Evolutionary conservation across 108 stramenopile genomes (phyloP), one percentile per base, ranked within the genome.

Genomic region (Pinguiococcus pyrenoidosus): DNA sequence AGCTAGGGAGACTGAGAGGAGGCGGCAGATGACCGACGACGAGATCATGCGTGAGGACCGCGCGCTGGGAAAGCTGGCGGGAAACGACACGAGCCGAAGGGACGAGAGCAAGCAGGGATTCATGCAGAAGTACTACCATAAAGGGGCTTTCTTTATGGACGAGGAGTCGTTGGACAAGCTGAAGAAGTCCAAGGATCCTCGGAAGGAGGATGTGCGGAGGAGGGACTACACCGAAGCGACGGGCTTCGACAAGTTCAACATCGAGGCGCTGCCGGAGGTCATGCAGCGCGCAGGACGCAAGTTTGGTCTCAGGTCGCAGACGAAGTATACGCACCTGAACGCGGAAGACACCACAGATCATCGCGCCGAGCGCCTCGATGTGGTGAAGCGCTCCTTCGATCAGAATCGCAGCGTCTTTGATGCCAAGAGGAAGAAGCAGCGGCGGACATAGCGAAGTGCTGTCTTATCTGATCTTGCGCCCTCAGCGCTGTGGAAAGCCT

Each of bases 101-200:
- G n/a, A n/a, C n/a, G n/a, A 79, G 46, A 40, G 50, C 41, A 62
- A 47, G 14, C 41, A 44, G 34, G 66, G 55, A 34, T 80, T 78
- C 56, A 54, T 88, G 59, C 88, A 97, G 52, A 78, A 87, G 35
- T 97, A 83, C 52, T 83, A 85, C 67, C 95, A 97, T 59, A 76
- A 85, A 38, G 95, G 95, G 4, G 92, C 87, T n/a, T 97, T 89
- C 56, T 97, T 89, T 63, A 90, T 97, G 87, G 90, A 91, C 50
- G 85, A 91, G 12, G 82, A 83, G 32, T 84, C 84, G 32, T 49
- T 85, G 44, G 54, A 77, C n/a, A 33, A 70, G 27, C 32, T n/a
- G n/a, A n/a, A n/a, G n/a, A n/a, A n/a, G n/a, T n/a, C n/a, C n/a
- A n/a, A n/a, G n/a, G n/a, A n/a, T n/a, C n/a, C n/a, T n/a, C n/a